phyloP scores from a whole-genome alignment of 139 green algal genomes.

The Auxenochlorella pyrenoidosa region DNA sequence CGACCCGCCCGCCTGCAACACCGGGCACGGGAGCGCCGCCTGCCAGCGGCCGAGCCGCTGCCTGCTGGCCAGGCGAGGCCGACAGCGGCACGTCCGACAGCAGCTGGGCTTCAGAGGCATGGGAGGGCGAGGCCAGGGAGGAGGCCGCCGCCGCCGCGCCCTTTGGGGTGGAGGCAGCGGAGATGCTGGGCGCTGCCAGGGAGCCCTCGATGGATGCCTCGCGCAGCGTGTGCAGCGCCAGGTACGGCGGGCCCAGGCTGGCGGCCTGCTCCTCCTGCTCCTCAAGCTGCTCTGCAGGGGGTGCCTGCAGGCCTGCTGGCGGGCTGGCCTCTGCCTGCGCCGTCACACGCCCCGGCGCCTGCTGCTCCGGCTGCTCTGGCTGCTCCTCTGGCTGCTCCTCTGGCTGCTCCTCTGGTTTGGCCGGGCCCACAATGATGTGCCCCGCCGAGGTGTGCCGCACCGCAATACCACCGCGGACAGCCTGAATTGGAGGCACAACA shows the following conservation, averaged over 20 bases:
- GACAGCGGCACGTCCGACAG: constrained; percentile 3
- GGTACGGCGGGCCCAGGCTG: background rate
- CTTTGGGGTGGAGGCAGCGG: background rate
- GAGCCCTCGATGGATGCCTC: background rate
- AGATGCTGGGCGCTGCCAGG: background rate
- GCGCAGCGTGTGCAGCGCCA: background rate
- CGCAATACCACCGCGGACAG: background rate
- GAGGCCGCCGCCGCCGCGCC: background rate
- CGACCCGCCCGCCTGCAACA: constrained; percentile 5
- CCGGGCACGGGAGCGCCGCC: background rate
- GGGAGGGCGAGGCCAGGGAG: background rate
- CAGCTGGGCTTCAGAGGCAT: constrained; percentile 13
- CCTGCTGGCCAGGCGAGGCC: background rate
- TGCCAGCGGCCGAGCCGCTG: background rate
- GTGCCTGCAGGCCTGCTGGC: background rate
- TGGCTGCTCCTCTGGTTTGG: background rate
- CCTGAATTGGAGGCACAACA: background rate
- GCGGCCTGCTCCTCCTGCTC: background rate
- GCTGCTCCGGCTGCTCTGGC: background rate
- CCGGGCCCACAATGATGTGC: background rate
- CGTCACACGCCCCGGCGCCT: background rate
- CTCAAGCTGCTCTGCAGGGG: background rate
- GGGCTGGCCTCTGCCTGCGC: too few species aligned
- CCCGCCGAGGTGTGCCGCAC: background rate
- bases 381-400: background rate